Evolutionary conservation across 2,329 filamentous ascomycete species (phyloP).

Genomic region (Piedraia hortae): DNA sequence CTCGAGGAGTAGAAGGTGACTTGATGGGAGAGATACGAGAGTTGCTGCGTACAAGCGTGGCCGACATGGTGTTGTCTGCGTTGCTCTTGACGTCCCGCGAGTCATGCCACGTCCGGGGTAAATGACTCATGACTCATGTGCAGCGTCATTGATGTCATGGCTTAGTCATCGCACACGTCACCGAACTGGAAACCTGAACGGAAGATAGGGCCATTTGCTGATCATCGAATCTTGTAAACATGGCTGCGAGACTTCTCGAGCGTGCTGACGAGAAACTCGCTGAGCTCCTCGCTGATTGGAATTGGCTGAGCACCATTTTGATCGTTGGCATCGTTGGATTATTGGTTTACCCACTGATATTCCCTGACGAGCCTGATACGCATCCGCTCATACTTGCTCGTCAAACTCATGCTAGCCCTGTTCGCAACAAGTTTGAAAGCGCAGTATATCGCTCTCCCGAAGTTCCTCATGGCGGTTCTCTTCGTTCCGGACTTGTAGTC

Average conservation of each 20-base stretch:
- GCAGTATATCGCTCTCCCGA: conserved; percentile 64
- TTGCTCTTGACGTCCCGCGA: no score
- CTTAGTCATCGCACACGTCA: no score
- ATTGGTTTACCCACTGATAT: conserved; percentile 42
- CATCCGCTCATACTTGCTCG: conserved; percentile 76
- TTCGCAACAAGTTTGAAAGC: conserved; percentile 63
- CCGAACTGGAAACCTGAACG: no score
- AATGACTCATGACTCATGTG: no score
- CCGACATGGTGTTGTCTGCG: not conserved
- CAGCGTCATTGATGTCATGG: no score
- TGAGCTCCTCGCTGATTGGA: conserved; percentile 51
- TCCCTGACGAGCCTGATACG: conserved; percentile 56
- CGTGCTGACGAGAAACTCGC: conserved; percentile 46
- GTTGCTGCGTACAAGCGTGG: not conserved
- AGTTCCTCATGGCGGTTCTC: conserved; percentile 58
- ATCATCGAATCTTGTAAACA: no score
- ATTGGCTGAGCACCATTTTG: conserved; percentile 48
- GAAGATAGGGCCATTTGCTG: no score
- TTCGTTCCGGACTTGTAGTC: conserved; percentile 53
- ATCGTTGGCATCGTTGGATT: conserved; percentile 36
- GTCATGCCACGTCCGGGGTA: no score
- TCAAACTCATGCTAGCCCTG: conserved; percentile 50
- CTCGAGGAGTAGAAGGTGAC: no score
- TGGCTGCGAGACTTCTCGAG: no score
- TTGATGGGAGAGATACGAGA: not conserved